Evolutionary conservation across 2,329 filamentous ascomycete genomes (phyloP).

Genomic region (Ophiostoma triangulosporum): DNA sequence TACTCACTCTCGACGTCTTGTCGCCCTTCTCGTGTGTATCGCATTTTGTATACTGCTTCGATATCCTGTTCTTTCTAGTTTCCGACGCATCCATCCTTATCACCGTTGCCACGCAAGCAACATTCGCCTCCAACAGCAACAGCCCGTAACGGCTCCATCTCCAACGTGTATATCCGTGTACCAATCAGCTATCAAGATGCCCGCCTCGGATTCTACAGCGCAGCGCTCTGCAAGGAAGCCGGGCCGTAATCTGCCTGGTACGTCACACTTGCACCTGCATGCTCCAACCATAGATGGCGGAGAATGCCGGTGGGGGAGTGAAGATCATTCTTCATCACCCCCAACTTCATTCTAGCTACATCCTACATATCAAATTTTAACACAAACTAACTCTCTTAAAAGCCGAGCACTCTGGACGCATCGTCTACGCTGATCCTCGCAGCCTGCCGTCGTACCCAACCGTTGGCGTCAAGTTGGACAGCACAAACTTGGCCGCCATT

Average conservation of each 20-base stretch:
- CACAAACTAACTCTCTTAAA: background rate
- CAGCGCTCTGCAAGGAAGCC: background rate
- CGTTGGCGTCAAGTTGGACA: conserved; percentile 39
- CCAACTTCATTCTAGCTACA: too few species aligned
- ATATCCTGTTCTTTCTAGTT: background rate
- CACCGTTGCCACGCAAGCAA: background rate
- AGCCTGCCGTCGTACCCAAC: conserved; percentile 66
- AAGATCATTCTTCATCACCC: too few species aligned
- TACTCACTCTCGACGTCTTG: too few species aligned
- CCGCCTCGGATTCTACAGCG: background rate
- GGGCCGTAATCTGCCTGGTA: background rate
- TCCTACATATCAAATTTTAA: background rate
- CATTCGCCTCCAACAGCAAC: background rate
- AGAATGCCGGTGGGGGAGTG: too few species aligned
- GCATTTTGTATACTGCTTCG: background rate
- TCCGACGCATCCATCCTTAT: background rate
- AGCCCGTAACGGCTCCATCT: background rate
- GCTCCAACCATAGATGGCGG: background rate
- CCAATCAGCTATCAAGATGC: background rate
- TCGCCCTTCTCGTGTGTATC: background rate
- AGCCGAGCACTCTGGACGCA: conserved; percentile 22
- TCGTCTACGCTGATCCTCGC: conserved; percentile 59
- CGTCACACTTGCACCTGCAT: background rate
- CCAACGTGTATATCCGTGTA: too few species aligned
- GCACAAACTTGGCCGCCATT: conserved; percentile 6